These are phyloP conservation scores for Pythium grandisporangium DNA, from an alignment of 352 stramenopile genomes.

Conservation along the genomic window DNA sequence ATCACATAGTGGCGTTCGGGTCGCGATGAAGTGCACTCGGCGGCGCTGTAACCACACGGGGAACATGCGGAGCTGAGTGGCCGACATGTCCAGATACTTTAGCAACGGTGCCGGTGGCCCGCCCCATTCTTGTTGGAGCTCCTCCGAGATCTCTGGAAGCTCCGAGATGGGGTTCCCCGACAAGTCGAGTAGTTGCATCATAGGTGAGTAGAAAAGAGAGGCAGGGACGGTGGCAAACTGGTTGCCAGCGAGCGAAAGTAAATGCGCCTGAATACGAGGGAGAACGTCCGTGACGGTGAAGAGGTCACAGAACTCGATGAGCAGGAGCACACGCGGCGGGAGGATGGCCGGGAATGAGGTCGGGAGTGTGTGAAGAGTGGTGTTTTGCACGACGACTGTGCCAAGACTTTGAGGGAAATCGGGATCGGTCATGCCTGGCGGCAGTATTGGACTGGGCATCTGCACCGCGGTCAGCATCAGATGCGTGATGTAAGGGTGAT, in stretches of 20 bases:
- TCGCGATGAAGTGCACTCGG: no score
- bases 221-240: not conserved
- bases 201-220: not conserved
- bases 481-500: not conserved
- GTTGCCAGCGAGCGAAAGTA: not conserved
- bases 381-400: not conserved
- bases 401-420: not conserved
- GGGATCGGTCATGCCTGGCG: not conserved
- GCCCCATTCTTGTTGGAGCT: no score
- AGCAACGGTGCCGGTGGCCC: no score
- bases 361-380: not conserved
- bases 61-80: no score
- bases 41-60: no score
- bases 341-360: not conserved
- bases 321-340: not conserved
- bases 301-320: not conserved
- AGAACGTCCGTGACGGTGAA: not conserved
- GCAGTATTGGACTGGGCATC: not conserved
- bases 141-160: slow-evolving; percentile 1
- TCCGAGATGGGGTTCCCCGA: not conserved
- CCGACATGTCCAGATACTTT: no score
- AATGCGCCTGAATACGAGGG: not conserved
- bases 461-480: not conserved
- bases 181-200: not conserved
- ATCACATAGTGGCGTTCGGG: no score